These are phyloP conservation scores for Coniochaeta ligniaria DNA, from an alignment of 2,329 filamentous ascomycete species.

Conservation along the genomic window DNA sequence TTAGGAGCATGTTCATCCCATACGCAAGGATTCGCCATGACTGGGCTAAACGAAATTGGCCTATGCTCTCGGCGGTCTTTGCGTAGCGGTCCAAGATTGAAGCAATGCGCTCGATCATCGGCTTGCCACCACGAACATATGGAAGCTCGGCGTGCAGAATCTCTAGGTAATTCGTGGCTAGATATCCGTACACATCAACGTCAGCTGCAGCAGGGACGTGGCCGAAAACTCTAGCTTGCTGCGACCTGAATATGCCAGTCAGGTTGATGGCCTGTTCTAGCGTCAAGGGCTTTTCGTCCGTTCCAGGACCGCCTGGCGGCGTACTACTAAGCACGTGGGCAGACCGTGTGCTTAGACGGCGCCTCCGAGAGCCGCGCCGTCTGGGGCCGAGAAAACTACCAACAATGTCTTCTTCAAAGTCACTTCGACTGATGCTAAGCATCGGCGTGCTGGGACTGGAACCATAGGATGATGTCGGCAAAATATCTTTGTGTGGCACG, in stretches of 20 bases:
- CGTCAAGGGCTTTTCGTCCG: conserved; percentile 37
- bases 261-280: conserved; percentile 52
- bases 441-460: conserved; percentile 42
- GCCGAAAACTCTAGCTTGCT: conserved; percentile 57
- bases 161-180: conserved; percentile 49
- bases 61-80: conserved; percentile 46
- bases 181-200: conserved; percentile 46
- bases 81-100: conserved; percentile 50
- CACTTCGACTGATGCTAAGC: conserved; percentile 51
- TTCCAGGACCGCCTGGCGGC: conserved; percentile 36
- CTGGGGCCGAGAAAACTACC: conserved; percentile 50
- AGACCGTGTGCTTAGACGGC: conserved; percentile 35
- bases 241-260: conserved; percentile 49
- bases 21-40: conserved; percentile 57
- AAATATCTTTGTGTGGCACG: conserved; percentile 19
- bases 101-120: conserved; percentile 39
- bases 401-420: conserved; percentile 58
- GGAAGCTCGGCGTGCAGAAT: conserved; percentile 44
- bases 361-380: conserved; percentile 27
- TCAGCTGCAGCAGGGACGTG: conserved; percentile 44
- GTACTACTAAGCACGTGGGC: conserved; percentile 43
- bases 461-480: conserved; percentile 33
- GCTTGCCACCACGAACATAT: conserved; percentile 22
- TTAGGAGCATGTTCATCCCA: conserved; percentile 46
- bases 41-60: conserved; percentile 53